These are phyloP conservation scores for Ustilago trichophora DNA, from an alignment of 1,284 basidiomycete genomes.

Conservation along the genomic window DNA sequence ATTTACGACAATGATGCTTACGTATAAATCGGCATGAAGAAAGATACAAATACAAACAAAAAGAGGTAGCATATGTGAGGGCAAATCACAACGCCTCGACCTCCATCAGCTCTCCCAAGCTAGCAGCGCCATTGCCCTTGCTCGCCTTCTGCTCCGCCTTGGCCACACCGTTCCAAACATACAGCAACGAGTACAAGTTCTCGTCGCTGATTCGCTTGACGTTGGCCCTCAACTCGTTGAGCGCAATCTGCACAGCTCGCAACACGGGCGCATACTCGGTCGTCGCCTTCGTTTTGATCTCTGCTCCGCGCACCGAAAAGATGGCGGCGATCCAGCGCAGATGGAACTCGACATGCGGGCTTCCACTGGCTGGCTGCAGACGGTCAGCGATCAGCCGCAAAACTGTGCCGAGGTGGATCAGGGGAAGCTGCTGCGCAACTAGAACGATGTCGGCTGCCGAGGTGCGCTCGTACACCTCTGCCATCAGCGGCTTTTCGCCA, in stretches of 20 bases:
- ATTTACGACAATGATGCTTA: too few relatives aligned
- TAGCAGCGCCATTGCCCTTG: constrained; percentile 11
- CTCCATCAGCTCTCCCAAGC: constrained; percentile 38
- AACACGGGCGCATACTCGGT: constrained; percentile 58
- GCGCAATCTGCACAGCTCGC: constrained; percentile 55
- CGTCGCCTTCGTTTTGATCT: constrained; percentile 45
- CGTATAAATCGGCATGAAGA: too few relatives aligned
- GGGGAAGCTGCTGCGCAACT: constrained; percentile 57
- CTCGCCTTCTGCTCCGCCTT: constrained; percentile 14
- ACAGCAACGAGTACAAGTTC: constrained; percentile 58
- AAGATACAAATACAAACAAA: too few relatives aligned
- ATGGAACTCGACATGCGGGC: constrained; percentile 65
- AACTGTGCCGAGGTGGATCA: constrained; percentile 43
- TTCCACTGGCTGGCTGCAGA: constrained; percentile 53
- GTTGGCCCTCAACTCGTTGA: constrained; percentile 61
- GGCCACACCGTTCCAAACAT: constrained; percentile 56
- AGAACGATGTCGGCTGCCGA: constrained; percentile 56
- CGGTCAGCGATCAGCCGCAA: constrained; percentile 56
- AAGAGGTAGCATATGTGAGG: not conserved
- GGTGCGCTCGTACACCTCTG: constrained; percentile 61
- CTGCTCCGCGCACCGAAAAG: constrained; percentile 54
- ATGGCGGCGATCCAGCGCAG: constrained; percentile 62
- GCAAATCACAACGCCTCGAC: constrained; percentile 25
- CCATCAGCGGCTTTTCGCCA: constrained; percentile 55
- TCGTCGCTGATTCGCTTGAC: constrained; percentile 59